Conservation (phyloP, 495 filamentous ascomycete species). For the Chaetomidium leptoderma region DNA sequence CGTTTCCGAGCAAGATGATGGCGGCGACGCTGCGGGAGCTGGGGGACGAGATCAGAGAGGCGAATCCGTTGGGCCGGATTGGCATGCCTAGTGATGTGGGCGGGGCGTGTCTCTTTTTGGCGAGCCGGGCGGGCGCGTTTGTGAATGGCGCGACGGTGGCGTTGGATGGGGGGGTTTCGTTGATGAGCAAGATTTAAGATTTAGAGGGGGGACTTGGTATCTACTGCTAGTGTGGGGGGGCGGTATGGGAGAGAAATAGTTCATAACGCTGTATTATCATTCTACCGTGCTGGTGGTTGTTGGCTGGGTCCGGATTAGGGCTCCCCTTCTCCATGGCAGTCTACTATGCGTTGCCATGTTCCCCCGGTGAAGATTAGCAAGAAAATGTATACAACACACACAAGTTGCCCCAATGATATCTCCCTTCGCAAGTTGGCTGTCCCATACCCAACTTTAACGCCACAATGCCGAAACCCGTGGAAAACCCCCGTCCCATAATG, state of each 20-base stretch:
- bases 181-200: constrained; percentile 34
- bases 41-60: constrained; percentile 57
- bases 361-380: neutral
- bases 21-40: constrained; percentile 59
- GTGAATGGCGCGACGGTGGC: constrained; percentile 74
- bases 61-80: constrained; percentile 67
- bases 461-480: too few species aligned
- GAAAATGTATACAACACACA: too few species aligned
- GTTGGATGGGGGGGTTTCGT: constrained; percentile 59
- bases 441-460: too few species aligned
- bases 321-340: too few species aligned
- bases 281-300: neutral
- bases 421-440: too few species aligned
- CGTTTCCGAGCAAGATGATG: constrained; percentile 85
- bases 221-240: too few species aligned
- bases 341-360: too few species aligned
- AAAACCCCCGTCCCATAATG: too few species aligned
- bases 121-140: constrained; percentile 65
- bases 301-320: neutral
- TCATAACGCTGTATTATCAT: constrained; percentile 10
- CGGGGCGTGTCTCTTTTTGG: constrained; percentile 70
- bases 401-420: too few species aligned
- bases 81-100: constrained; percentile 69
- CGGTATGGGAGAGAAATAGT: neutral
- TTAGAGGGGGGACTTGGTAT: too few species aligned